These are phyloP conservation scores for Gymnopilus dilepis DNA, from an alignment of 768 basidiomycete genomes.

Conservation along the genomic window DNA sequence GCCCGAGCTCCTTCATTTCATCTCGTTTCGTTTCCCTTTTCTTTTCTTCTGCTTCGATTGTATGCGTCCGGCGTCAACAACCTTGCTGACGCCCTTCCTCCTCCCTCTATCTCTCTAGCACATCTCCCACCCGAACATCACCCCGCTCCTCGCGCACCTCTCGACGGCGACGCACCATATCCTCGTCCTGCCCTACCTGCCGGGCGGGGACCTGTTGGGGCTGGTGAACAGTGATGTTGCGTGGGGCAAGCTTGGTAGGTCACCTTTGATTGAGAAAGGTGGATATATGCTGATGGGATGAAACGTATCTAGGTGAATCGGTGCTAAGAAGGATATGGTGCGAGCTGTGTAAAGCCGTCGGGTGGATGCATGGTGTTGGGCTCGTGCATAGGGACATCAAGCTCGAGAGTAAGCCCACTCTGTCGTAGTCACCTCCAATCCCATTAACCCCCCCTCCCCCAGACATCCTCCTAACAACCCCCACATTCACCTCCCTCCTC, in stretches of 20 bases:
- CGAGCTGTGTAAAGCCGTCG: slow-evolving; percentile 79
- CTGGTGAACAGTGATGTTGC: slow-evolving; percentile 64
- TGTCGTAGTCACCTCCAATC: background rate
- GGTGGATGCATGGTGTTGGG: slow-evolving; percentile 86
- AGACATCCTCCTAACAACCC: slow-evolving; percentile 80
- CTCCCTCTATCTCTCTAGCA: slow-evolving; percentile 46
- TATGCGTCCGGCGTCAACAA: too few species aligned
- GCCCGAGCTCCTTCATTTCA: background rate
- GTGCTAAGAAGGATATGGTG: slow-evolving; percentile 73
- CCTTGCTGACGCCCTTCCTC: too few species aligned
- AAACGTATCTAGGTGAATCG: slow-evolving; percentile 44
- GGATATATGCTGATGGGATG: background rate
- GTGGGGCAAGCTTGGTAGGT: slow-evolving; percentile 44
- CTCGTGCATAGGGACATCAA: slow-evolving; percentile 93
- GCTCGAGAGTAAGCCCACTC: slow-evolving; percentile 64
- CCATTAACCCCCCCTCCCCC: slow-evolving; percentile 11
- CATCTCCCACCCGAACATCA: slow-evolving; percentile 82
- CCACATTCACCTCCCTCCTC: slow-evolving; percentile 31
- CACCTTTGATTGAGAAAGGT: background rate
- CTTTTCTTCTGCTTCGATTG: too few species aligned
- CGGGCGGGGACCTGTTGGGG: slow-evolving; percentile 83
- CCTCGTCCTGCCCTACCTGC: slow-evolving; percentile 76
- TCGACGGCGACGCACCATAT: slow-evolving; percentile 76
- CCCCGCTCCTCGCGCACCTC: slow-evolving; percentile 72
- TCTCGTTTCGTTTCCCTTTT: background rate